These are phyloP conservation scores for Ramaria sp. DNA, from an alignment of 768 basidiomycete species.

Conservation along the genomic window DNA sequence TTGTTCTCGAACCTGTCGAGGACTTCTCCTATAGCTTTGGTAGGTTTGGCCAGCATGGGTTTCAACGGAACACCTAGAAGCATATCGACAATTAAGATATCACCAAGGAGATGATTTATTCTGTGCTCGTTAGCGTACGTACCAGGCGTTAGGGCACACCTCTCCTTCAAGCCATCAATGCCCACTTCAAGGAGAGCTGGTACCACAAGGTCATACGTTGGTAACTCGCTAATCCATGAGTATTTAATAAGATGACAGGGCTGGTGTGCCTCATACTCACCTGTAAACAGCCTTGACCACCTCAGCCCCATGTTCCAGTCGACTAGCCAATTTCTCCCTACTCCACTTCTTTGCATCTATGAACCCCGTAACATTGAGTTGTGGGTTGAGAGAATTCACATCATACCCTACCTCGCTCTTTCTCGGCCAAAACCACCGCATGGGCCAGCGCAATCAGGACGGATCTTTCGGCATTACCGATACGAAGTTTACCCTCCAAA, in stretches of 20 bases:
- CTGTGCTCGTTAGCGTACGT: conserved; percentile 10
- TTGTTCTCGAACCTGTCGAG: conserved; percentile 94
- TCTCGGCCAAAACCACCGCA: conserved; percentile 75
- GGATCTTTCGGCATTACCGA: conserved; percentile 93
- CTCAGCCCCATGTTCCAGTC: conserved; percentile 67
- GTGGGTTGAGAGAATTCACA: neutral
- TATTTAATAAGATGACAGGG: neutral
- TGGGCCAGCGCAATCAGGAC: conserved; percentile 93
- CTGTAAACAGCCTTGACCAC: conserved; percentile 89
- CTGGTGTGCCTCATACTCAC: conserved; percentile 28
- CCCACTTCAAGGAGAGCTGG: conserved; percentile 81
- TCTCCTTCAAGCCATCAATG: conserved; percentile 52
- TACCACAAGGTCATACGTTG: conserved; percentile 84
- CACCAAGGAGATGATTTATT: neutral
- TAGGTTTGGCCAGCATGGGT: conserved; percentile 98
- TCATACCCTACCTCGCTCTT: conserved; percentile 39
- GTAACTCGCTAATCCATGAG: conserved; percentile 65
- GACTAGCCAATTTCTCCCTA: conserved; percentile 57
- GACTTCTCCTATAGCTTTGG: conserved; percentile 96
- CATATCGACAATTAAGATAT: neutral
- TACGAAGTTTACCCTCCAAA: conserved; percentile 92
- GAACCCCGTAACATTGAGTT: neutral
- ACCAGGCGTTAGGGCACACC: conserved; percentile 89
- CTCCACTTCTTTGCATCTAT: conserved; percentile 65
- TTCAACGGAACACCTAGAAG: conserved; percentile 72